A percentile compares a stretch with the other conserved stretches of the same genome.
Evolutionary conservation across 2,329 filamentous ascomycete species (phyloP).

Genomic region (Penicillium sp.): DNA sequence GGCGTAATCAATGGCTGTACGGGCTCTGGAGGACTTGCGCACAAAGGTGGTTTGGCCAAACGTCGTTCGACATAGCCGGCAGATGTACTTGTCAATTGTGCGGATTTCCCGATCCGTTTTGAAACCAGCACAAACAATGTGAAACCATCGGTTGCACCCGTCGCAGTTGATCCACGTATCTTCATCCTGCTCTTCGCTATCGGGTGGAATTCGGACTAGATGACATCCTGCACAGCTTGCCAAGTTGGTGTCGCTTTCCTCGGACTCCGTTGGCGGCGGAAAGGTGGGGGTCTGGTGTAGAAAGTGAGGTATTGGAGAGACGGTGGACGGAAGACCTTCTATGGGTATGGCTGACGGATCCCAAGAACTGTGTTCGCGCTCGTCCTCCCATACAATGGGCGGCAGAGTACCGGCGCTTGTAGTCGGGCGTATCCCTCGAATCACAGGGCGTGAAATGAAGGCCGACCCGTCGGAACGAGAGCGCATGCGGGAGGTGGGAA

Average conservation of each 20-base stretch:
- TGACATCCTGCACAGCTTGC: conserved; percentile 61
- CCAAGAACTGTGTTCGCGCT: conserved; percentile 23
- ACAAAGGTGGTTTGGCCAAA: conserved; percentile 68
- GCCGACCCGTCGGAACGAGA: conserved; percentile 47
- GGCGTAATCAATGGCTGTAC: conserved; percentile 68
- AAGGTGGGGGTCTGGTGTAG: conserved; percentile 16
- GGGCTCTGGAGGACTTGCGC: conserved; percentile 65
- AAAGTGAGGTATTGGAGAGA: conserved; percentile 3
- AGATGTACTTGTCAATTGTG: conserved; percentile 70
- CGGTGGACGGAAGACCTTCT: conserved; percentile 9
- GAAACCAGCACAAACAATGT: conserved; percentile 68
- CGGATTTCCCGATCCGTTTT: conserved; percentile 65
- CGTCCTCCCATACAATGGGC: conserved; percentile 37
- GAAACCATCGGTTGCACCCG: conserved; percentile 69
- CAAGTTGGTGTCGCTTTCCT: conserved; percentile 36
- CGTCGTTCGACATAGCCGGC: conserved; percentile 58
- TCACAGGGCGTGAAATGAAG: conserved; percentile 38
- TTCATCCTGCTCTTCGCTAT: conserved; percentile 56
- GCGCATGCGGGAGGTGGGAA: conserved; percentile 40
- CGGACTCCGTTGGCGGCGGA: conserved; percentile 32
- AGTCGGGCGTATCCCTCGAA: conserved; percentile 39
- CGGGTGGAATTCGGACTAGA: conserved; percentile 54
- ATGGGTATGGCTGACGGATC: conserved; percentile 10
- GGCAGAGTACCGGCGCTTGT: conserved; percentile 41
- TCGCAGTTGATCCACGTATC: conserved; percentile 68